Evolutionary conservation across 2,329 filamentous ascomycete genomes (phyloP).

Genomic region (Exophiala spinifera): DNA sequence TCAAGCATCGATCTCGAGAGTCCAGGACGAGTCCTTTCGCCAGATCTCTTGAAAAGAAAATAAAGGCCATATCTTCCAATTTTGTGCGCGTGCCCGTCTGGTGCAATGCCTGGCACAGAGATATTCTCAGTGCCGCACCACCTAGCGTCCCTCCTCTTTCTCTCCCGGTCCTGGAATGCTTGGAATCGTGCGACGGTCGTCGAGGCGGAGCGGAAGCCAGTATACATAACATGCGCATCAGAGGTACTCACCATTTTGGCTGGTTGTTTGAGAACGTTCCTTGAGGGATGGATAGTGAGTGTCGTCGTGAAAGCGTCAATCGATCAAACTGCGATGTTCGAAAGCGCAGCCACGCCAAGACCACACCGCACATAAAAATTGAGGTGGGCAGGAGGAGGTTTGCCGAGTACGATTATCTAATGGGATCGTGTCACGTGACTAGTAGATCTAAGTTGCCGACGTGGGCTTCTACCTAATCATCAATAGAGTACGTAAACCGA

Average conservation of each 20-base stretch:
- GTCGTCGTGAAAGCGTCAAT: slow-evolving; percentile 6
- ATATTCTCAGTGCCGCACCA: background rate
- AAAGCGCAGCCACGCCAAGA: slow-evolving; percentile 18
- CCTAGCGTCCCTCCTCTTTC: background rate
- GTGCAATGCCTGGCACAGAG: background rate
- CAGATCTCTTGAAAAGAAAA: too few relatives aligned
- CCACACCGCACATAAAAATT: slow-evolving; percentile 19
- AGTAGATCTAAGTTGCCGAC: too few relatives aligned
- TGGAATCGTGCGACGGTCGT: background rate
- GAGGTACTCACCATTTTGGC: slow-evolving; percentile 31
- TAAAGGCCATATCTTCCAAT: background rate
- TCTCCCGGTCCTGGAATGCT: background rate
- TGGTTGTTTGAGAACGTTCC: slow-evolving; percentile 13
- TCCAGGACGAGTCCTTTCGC: background rate
- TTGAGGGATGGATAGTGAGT: slow-evolving; percentile 6
- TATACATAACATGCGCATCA: too few relatives aligned
- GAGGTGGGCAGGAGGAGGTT: slow-evolving; percentile 4
- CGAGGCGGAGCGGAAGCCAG: too few relatives aligned
- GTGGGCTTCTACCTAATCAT: background rate
- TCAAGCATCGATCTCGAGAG: background rate
- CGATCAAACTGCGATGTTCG: background rate
- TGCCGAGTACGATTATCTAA: slow-evolving; percentile 3
- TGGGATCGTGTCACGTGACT: background rate
- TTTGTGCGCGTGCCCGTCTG: background rate
- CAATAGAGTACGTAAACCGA: background rate